Percentiles rank a stretch among this genome's conserved stretches.
Evolutionary conservation across 2,329 filamentous ascomycete genomes (phyloP).

Genomic region (Neofusicoccum sp.): DNA sequence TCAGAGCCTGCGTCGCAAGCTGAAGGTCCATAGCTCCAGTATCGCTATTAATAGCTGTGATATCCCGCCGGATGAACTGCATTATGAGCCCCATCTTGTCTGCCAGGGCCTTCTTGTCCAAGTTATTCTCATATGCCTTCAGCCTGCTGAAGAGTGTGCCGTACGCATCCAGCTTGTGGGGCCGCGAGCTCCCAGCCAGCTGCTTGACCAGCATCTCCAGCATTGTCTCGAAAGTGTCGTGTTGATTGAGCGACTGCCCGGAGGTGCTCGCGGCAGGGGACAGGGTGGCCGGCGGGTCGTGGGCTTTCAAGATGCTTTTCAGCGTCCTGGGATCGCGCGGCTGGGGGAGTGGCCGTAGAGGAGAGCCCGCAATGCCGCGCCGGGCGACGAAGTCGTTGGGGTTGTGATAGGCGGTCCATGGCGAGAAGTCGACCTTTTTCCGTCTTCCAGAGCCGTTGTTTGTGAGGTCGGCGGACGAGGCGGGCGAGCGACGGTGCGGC

Average conservation of each 20-base stretch:
- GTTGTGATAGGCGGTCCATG: constrained; percentile 59
- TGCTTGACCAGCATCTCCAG: constrained; percentile 82
- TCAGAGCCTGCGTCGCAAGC: constrained; percentile 76
- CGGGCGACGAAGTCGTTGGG: constrained; percentile 29
- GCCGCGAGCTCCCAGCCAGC: constrained; percentile 72
- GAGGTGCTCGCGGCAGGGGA: neutral
- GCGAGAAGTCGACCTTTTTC: constrained; percentile 67
- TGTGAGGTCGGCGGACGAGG: constrained; percentile 44
- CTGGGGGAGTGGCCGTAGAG: constrained; percentile 51
- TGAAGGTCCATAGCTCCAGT: constrained; percentile 64
- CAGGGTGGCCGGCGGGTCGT: constrained; percentile 38
- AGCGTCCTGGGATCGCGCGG: constrained; percentile 57
- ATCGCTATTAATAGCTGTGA: constrained; percentile 58
- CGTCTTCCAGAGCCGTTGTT: constrained; percentile 41
- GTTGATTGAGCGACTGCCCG: constrained; percentile 47
- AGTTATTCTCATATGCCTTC: constrained; percentile 79
- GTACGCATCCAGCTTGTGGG: constrained; percentile 82
- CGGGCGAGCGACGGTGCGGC: constrained; percentile 46
- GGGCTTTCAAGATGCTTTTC: constrained; percentile 83
- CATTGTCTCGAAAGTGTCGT: constrained; percentile 72
- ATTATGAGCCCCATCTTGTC: constrained; percentile 79
- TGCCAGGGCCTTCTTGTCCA: constrained; percentile 45
- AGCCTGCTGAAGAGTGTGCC: constrained; percentile 74
- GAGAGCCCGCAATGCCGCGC: constrained; percentile 32
- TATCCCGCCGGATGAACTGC: constrained; percentile 82